Evolutionary conservation across 1,139 yeast species (phyloP).

Genomic region (Candida buenavistaensis): DNA sequence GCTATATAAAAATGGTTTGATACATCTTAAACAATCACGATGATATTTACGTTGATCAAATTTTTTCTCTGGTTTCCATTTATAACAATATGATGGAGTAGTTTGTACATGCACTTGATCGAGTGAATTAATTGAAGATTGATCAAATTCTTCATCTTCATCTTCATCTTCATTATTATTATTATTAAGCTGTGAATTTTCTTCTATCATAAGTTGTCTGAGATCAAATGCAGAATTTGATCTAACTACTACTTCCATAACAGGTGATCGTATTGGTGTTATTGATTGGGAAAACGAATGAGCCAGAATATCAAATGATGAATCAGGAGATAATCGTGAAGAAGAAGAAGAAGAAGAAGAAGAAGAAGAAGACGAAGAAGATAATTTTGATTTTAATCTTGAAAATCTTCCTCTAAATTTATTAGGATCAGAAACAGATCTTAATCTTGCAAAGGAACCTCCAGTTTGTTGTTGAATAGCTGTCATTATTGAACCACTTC

Average conservation of each 20-base stretch:
- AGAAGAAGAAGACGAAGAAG: too few species aligned
- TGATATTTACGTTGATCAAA: conserved; percentile 43
- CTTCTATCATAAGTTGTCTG: background rate
- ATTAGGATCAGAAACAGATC: conserved; percentile 17
- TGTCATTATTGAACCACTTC: background rate
- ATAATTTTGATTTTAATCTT: conserved; percentile 20
- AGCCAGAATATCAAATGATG: conserved; percentile 20
- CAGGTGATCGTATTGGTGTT: conserved; percentile 1
- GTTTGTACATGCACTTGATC: conserved; percentile 1
- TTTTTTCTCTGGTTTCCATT: conserved; percentile 51
- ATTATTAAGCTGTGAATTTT: background rate
- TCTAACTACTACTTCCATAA: conserved; percentile 1
- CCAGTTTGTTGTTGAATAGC: conserved; percentile 2
- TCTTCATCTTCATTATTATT: conserved; percentile 34
- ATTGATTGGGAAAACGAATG: background rate
- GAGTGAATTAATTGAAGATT: conserved; percentile 2
- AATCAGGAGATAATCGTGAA: too few species aligned
- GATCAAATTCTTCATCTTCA: conserved; percentile 17
- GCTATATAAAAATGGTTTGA: conserved; percentile 35
- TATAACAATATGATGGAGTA: conserved; percentile 15
- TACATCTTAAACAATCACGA: conserved; percentile 58
- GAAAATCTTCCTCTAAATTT: conserved; percentile 22
- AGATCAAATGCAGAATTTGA: conserved; percentile 4
- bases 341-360: too few species aligned
- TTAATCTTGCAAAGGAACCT: conserved; percentile 7